Conservation (phyloP, 148 eudicot species). For the Silene conica region DNA sequence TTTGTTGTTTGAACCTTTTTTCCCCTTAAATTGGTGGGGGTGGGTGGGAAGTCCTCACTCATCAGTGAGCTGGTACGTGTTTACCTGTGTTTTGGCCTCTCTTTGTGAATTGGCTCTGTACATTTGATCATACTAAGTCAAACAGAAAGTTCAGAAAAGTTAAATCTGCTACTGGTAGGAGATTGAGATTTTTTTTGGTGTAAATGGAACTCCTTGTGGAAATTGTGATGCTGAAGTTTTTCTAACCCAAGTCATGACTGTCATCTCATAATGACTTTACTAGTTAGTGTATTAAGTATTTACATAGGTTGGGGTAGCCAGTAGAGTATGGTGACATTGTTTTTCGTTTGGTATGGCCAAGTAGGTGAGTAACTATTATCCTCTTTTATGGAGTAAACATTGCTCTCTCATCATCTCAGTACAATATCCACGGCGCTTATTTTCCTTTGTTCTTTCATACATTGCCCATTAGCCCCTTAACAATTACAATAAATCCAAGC, state of each 20-base stretch:
- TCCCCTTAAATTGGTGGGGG: not conserved
- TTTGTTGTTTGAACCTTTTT: not conserved
- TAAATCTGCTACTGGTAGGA: no score
- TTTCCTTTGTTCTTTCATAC: not conserved
- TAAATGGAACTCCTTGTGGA: no score
- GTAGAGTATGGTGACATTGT: no score
- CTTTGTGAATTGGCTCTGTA: not conserved
- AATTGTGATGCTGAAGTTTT: no score
- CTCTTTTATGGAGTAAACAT: not conserved
- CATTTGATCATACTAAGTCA: no score
- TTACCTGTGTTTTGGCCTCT: not conserved
- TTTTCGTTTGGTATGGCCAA: no score
- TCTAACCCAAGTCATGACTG: no score
- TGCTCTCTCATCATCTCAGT: not conserved
- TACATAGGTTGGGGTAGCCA: no score
- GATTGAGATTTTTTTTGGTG: no score
- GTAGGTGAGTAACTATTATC: not conserved
- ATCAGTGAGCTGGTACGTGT: not conserved
- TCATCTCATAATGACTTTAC: no score
- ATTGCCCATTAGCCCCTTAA: not conserved
- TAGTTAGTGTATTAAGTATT: no score
- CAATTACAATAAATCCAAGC: not conserved
- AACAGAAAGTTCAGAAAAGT: no score
- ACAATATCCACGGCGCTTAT: not conserved
- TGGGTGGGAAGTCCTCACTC: not conserved